phyloP scores from a whole-genome alignment of 2,329 filamentous ascomycete genomes.

The Pseudogymnoascus sp. region DNA sequence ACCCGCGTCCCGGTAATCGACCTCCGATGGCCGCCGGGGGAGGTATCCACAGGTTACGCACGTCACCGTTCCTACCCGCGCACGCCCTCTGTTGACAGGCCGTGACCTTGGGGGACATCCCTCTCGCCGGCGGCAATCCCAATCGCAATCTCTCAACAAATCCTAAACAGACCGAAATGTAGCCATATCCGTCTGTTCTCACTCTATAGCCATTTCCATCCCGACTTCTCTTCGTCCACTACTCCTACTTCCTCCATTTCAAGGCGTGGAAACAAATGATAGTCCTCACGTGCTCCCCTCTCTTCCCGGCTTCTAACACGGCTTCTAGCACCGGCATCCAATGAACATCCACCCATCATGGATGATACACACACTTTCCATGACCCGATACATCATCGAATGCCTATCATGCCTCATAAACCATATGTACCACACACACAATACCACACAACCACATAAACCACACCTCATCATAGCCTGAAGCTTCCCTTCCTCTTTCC shows the following conservation, averaged over 20 bases:
- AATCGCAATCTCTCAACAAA: background rate
- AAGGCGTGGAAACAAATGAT: background rate
- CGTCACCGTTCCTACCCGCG: slow-evolving; percentile 1
- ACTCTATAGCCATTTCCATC: background rate
- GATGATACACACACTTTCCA: slow-evolving; percentile 6
- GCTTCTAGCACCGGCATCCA: background rate
- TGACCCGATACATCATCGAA: slow-evolving; percentile 1
- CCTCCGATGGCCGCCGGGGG: background rate
- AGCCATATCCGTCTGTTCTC: background rate
- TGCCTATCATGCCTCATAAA: background rate
- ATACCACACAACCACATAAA: background rate
- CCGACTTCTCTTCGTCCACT: background rate
- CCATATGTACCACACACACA: background rate
- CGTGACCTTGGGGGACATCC: slow-evolving; percentile 3
- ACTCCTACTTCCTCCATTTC: no score
- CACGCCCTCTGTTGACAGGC: slow-evolving; percentile 2
- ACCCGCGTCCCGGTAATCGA: background rate
- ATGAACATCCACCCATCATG: slow-evolving; percentile 3
- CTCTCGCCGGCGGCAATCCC: background rate
- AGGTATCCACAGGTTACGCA: background rate
- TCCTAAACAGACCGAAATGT: background rate
- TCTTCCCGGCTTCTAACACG: background rate
- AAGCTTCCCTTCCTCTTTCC: background rate
- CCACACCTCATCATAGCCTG: slow-evolving; percentile 5
- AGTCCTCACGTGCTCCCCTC: background rate